Percentiles rank a stretch among this genome's conserved stretches.
These are phyloP conservation scores for Globisporangium yorkense DNA, from an alignment of 352 stramenopile species.

Conservation along the genomic window DNA sequence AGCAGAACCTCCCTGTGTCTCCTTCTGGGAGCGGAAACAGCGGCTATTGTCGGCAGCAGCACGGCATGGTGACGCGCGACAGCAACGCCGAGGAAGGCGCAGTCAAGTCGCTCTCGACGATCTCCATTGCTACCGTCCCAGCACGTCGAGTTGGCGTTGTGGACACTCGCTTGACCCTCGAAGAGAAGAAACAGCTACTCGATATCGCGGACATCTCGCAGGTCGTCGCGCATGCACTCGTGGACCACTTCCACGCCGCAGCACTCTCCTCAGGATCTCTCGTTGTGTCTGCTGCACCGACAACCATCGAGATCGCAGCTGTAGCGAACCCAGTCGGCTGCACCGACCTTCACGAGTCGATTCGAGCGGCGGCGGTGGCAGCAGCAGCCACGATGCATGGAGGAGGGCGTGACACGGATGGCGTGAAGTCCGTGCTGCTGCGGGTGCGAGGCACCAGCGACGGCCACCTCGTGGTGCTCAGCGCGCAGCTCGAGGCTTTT, in stretches of 20 bases:
- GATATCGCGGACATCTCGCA: slow-evolving; percentile 16
- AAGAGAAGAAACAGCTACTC: slow-evolving; percentile 18
- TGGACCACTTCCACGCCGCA: slow-evolving; percentile 15
- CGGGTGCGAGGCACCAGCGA: slow-evolving; percentile 7
- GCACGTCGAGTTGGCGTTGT: slow-evolving; percentile 4
- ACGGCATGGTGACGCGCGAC: neutral
- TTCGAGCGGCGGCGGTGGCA: slow-evolving; percentile 4
- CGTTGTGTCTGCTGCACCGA: no score
- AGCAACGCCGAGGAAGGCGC: neutral
- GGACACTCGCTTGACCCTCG: slow-evolving; percentile 12
- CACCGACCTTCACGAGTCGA: slow-evolving; percentile 11
- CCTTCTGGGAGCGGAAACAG: neutral
- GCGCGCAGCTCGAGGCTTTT: slow-evolving; percentile 10
- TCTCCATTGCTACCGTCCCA: neutral
- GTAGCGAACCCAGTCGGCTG: slow-evolving; percentile 7
- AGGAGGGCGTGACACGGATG: neutral
- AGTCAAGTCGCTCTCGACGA: neutral
- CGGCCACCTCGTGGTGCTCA: slow-evolving; percentile 13
- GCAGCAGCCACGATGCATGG: neutral
- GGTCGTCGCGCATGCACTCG: slow-evolving; percentile 10
- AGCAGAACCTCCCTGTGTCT: neutral
- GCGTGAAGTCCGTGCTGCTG: slow-evolving; percentile 6
- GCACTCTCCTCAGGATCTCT: neutral
- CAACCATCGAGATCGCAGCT: neutral
- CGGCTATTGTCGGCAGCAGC: neutral